phyloP scores from a whole-genome alignment of 495 filamentous ascomycete genomes.

The Penicillium alfredii region DNA sequence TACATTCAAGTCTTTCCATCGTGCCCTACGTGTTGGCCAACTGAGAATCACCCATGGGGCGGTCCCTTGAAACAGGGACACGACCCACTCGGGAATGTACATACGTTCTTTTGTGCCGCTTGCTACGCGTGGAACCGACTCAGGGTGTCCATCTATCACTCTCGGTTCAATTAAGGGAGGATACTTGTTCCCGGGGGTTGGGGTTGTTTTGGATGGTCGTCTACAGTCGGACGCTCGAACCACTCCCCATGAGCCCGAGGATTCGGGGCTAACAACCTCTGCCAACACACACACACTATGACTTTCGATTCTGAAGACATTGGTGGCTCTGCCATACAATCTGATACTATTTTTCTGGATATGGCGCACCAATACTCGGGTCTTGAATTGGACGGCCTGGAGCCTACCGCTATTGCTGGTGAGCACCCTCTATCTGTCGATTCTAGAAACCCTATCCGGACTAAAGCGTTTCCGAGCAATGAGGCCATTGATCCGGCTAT shows the following conservation, averaged over 20 bases:
- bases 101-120: too few relatives aligned
- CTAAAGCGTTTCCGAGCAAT: background rate
- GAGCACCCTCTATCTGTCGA: slow-evolving; percentile 1
- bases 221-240: slow-evolving; percentile 2
- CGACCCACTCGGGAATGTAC: too few relatives aligned
- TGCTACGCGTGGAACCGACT: too few relatives aligned
- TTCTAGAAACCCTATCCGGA: slow-evolving; percentile 1
- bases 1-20: too few relatives aligned
- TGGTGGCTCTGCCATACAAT: background rate
- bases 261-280: background rate
- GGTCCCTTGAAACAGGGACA: too few relatives aligned
- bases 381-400: slow-evolving; percentile 1
- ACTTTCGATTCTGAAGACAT: slow-evolving; percentile 3
- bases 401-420: background rate
- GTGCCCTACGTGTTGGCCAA: too few relatives aligned
- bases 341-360: background rate
- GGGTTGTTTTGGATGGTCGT: slow-evolving; percentile 8
- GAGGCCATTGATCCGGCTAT: slow-evolving; percentile 6
- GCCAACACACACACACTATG: background rate
- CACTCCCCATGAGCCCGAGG: slow-evolving; percentile 1
- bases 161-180: too few relatives aligned
- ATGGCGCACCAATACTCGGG: background rate
- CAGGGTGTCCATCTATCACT: too few relatives aligned
- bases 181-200: too few relatives aligned
- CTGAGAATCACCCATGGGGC: too few relatives aligned